Percentiles rank a stretch among this genome's conserved stretches.
These are phyloP conservation scores for Pseudocercospora pini-densiflorae DNA, from an alignment of 2,329 filamentous ascomycete species.

Conservation along the genomic window DNA sequence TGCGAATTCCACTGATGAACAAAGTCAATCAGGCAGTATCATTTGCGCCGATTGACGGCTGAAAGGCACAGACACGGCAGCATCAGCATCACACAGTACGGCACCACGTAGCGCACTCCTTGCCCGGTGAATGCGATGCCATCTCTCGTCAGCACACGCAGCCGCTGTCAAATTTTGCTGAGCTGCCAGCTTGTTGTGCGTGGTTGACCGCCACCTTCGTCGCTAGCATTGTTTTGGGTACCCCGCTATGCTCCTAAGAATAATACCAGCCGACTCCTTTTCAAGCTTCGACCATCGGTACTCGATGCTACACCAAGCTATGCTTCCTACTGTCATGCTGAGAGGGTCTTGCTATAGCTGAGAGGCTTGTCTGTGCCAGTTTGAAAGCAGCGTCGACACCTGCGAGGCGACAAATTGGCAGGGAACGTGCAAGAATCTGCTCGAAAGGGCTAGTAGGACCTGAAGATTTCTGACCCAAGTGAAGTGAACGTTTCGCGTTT, in stretches of 20 bases:
- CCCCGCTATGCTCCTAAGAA: neutral
- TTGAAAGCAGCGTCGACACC: neutral
- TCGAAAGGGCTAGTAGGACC: conserved; percentile 25
- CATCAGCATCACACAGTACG: neutral
- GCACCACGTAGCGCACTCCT: neutral
- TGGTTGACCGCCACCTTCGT: neutral
- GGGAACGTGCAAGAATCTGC: conserved; percentile 24
- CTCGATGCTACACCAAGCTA: neutral
- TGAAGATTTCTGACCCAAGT: conserved; percentile 16
- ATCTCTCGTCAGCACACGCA: conserved; percentile 5
- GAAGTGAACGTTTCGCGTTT: conserved; percentile 16
- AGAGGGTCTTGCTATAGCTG: neutral
- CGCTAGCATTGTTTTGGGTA: neutral
- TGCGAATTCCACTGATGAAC: conserved; percentile 1
- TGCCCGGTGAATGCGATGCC: neutral
- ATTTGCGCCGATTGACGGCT: neutral
- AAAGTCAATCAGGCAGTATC: conserved; percentile 8
- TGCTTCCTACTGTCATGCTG: neutral
- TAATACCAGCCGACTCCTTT: neutral
- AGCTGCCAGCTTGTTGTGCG: neutral
- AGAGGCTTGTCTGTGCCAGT: neutral
- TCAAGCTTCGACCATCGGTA: neutral
- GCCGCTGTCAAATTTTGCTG: neutral
- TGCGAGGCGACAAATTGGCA: neutral
- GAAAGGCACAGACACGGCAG: neutral